Conservation (phyloP, 768 basidiomycete species). For the Russula abietina region DNA sequence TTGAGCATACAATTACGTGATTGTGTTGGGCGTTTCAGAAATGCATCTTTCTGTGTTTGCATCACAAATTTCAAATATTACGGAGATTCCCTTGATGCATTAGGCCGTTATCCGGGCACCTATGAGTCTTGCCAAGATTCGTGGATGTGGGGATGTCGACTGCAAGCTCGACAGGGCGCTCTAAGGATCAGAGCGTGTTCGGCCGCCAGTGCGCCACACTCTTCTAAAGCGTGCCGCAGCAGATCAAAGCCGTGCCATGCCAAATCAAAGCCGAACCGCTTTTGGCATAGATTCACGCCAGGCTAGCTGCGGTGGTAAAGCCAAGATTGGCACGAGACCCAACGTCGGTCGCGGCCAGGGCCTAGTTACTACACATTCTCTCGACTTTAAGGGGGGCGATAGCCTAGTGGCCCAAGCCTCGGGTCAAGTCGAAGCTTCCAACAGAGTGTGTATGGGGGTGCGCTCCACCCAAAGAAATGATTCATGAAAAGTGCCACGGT, state of each 20-base stretch:
- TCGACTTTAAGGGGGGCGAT: not conserved
- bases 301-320: too few relatives aligned
- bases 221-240: too few relatives aligned
- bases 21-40: not conserved
- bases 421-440: too few relatives aligned
- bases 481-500: not conserved
- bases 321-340: not conserved
- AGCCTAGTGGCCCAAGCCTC: not conserved
- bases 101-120: not conserved
- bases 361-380: not conserved
- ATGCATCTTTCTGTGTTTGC: not conserved
- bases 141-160: not conserved
- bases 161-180: not conserved
- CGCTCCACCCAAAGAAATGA: not conserved
- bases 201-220: too few relatives aligned
- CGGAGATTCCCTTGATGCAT: not conserved
- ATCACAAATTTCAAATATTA: too few relatives aligned
- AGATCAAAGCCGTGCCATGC: too few relatives aligned
- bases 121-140: not conserved
- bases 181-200: not conserved
- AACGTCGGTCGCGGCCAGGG: not conserved
- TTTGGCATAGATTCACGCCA: too few relatives aligned
- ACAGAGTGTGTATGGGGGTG: not conserved
- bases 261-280: too few relatives aligned
- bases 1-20: not conserved